Evolutionary conservation across 495 filamentous ascomycete genomes (phyloP), one percentile per base, ranked within the genome.

Genomic region (Hyaloscypha hepaticicola): DNA sequence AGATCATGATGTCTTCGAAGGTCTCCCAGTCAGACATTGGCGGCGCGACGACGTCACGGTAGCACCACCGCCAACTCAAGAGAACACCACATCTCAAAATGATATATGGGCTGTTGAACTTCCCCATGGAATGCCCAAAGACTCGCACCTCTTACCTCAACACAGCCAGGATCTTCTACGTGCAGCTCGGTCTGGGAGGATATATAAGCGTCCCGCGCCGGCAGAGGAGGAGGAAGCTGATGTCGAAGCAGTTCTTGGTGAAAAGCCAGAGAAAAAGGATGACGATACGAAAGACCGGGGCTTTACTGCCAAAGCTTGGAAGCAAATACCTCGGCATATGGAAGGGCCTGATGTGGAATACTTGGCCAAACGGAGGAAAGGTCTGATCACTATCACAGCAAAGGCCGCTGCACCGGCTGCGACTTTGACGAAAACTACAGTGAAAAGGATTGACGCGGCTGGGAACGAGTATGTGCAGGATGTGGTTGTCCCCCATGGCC

Each of bases 1-100:
- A 51, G 95, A 98, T 70, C 92, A 97, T 73, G 96, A 99, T 80
- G 87, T 97, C 69, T 95, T 96, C 66, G 94, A 98, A 76, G 93
- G 95, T 51, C 81, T 99, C 6, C 95, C 95, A 22, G 87, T 99
- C 55, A 89, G 93, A 63, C 91, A 96, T 81, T 99, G 93, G 92
- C 85, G 88, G 63, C 85, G 86, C 60, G 84, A 88, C 70, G 79
- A 77, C 75, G 85, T 94, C 29, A 89, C 80, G 38, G 76, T 96
- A 67, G 89, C 85, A 58, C 86, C 90, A 53, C 84, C 85, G 0
- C 79, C 82, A 0, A 85, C 85, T 24, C 73, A 81, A 27, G 85
- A 87, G 22, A 80, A 75, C 1, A 76, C 79, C 55, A 49, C 71
- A 19, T 70, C 79, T 60, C 76, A 79, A 66, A 80, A 78, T 70